Evolutionary conservation across 352 stramenopile species (phyloP).

Genomic region (Pythium phragmiticola): DNA sequence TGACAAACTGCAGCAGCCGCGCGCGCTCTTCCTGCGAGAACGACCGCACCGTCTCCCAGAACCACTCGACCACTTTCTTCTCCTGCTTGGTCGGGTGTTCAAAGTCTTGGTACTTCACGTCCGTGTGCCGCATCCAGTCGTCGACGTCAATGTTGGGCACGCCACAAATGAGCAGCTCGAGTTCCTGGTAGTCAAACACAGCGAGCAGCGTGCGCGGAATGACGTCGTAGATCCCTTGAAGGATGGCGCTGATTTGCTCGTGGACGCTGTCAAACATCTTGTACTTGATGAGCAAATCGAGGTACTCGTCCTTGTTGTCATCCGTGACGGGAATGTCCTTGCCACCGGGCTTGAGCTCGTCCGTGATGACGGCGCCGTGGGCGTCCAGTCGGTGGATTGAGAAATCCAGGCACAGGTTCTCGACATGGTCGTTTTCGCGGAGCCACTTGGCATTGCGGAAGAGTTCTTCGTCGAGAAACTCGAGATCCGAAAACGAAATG

Average conservation of each 20-base stretch:
- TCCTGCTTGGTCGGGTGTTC: slow-evolving; percentile 60
- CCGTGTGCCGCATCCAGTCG: slow-evolving; percentile 87
- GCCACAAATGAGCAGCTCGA: slow-evolving; percentile 94
- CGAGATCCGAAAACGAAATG: slow-evolving; percentile 78
- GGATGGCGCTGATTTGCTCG: slow-evolving; percentile 89
- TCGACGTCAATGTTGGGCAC: slow-evolving; percentile 88
- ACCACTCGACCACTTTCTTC: slow-evolving; percentile 84
- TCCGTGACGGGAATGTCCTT: slow-evolving; percentile 91
- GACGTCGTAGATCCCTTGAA: slow-evolving; percentile 91
- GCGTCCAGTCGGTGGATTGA: slow-evolving; percentile 54
- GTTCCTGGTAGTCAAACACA: slow-evolving; percentile 94
- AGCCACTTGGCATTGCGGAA: slow-evolving; percentile 69
- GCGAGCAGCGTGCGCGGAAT: slow-evolving; percentile 86
- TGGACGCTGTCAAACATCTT: slow-evolving; percentile 91
- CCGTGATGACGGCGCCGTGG: slow-evolving; percentile 52
- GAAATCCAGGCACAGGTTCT: slow-evolving; percentile 73
- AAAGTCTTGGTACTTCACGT: slow-evolving; percentile 71
- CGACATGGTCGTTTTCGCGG: slow-evolving; percentile 59
- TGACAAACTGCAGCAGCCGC: slow-evolving; percentile 90
- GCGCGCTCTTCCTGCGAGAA: slow-evolving; percentile 87
- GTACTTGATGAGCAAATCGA: slow-evolving; percentile 93
- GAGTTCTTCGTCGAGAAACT: slow-evolving; percentile 79
- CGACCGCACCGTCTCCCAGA: slow-evolving; percentile 80
- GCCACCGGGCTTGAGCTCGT: slow-evolving; percentile 91
- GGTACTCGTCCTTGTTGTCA: slow-evolving; percentile 95